A percentile compares a stretch with the other conserved stretches of the same genome.
Evolutionary conservation across 371 early-diverging fungal species (phyloP).

Genomic region (Syncephalastrum racemosum): DNA sequence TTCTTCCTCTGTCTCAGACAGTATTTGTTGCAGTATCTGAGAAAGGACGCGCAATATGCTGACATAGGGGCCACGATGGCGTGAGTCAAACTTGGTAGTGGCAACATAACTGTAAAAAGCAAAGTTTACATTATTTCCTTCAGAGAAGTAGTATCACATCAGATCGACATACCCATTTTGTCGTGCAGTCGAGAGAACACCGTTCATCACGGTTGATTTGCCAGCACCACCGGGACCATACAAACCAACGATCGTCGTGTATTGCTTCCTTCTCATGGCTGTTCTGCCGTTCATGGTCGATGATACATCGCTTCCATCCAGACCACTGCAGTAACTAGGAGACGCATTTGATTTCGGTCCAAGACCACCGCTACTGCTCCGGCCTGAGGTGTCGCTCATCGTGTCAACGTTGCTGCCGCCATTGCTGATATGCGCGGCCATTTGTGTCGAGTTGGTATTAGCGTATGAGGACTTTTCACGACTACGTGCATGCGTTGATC

Average conservation of each 20-base stretch:
- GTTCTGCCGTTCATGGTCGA: conserved; percentile 13
- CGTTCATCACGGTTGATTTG: conserved; percentile 42
- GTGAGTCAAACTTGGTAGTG: conserved; percentile 36
- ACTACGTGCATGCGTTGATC: conserved; percentile 6
- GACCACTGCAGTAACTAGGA: conserved; percentile 33
- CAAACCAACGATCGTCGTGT: conserved; percentile 31
- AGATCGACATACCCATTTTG: conserved; percentile 33
- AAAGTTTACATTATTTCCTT: conserved; percentile 1
- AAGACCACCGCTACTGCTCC: background rate
- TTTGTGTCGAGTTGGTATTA: conserved; percentile 22
- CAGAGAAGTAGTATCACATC: background rate
- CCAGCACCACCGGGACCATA: conserved; percentile 48
- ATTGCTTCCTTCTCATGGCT: conserved; percentile 13
- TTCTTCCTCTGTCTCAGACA: conserved; percentile 44
- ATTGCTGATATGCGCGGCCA: conserved; percentile 36
- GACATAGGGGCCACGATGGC: conserved; percentile 41
- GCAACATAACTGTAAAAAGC: conserved; percentile 36
- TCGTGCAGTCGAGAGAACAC: conserved; percentile 37
- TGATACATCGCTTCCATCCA: conserved; percentile 35
- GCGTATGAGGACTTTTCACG: conserved; percentile 11
- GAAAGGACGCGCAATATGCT: conserved; percentile 38
- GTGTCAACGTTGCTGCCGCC: conserved; percentile 23
- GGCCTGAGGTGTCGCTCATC: conserved; percentile 19
- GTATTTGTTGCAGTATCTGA: conserved; percentile 42
- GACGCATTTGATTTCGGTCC: conserved; percentile 30